phyloP scores from a whole-genome alignment of 1,284 basidiomycete genomes.

The Ganoderma lucidum region DNA sequence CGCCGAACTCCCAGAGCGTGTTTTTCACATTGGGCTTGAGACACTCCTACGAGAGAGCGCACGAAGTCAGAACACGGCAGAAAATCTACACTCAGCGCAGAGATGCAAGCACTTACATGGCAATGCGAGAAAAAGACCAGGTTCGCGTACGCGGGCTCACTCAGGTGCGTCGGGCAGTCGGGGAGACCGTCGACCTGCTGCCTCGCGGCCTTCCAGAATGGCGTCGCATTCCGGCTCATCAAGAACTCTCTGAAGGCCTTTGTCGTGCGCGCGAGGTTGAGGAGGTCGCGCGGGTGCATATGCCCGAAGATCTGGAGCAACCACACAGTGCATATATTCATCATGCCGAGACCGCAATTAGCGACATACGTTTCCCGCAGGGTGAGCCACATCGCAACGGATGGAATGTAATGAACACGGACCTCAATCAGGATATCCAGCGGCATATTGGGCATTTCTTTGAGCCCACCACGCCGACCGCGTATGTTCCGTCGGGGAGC shows the following conservation, averaged over 20 bases:
- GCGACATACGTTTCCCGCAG: not conserved
- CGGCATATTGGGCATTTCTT: conserved; percentile 33
- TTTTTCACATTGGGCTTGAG: conserved; percentile 7
- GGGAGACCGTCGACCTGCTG: conserved; percentile 27
- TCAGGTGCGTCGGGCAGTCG: conserved; percentile 30
- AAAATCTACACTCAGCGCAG: not conserved
- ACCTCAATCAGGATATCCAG: conserved; percentile 37
- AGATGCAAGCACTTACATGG: conserved; percentile 17
- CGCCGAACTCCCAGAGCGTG: conserved; percentile 9
- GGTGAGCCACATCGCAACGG: not conserved
- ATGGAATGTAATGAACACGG: not conserved
- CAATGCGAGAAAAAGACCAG: conserved; percentile 37
- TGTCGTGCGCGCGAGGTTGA: conserved; percentile 31
- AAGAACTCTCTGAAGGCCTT: conserved; percentile 31
- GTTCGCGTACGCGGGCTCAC: conserved; percentile 37
- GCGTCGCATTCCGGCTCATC: conserved; percentile 24
- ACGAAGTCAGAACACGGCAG: not conserved
- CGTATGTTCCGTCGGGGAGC: not conserved
- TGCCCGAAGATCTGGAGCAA: conserved; percentile 29
- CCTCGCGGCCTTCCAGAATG: conserved; percentile 29
- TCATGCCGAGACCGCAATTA: not conserved
- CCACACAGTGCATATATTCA: not conserved
- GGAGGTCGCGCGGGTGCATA: conserved; percentile 31
- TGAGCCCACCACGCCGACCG: conserved; percentile 15
- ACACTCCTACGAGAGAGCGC: conserved; percentile 19